Evolutionary conservation across 495 filamentous ascomycete species (phyloP).

Genomic region (Daldinia bambusicola): DNA sequence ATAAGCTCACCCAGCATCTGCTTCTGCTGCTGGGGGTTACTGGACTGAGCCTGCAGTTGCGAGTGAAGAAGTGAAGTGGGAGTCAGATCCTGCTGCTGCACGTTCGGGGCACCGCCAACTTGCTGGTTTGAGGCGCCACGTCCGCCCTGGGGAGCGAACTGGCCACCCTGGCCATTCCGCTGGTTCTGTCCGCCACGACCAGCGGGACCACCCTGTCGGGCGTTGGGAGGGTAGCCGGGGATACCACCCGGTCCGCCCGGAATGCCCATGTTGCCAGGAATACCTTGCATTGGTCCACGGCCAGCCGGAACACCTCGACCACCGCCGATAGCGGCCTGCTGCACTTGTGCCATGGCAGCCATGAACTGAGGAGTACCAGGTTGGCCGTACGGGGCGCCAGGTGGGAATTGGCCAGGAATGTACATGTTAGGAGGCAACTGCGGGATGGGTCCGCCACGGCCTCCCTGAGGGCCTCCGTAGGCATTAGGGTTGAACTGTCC

Average conservation of each 20-base stretch:
- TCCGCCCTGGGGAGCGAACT: constrained; percentile 63
- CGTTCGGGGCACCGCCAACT: constrained; percentile 47
- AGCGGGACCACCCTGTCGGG: constrained; percentile 57
- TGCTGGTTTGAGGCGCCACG: constrained; percentile 60
- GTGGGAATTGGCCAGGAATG: constrained; percentile 79
- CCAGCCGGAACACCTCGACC: constrained; percentile 77
- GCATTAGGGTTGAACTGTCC: constrained; percentile 79
- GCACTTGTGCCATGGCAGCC: constrained; percentile 75
- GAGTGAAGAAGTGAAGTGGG: constrained; percentile 58
- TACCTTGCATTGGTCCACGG: constrained; percentile 79
- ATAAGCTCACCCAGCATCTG: constrained; percentile 96
- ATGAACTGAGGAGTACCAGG: constrained; percentile 64
- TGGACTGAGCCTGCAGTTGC: constrained; percentile 60
- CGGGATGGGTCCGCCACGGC: constrained; percentile 76
- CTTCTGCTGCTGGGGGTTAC: constrained; percentile 83
- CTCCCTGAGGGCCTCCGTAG: constrained; percentile 83
- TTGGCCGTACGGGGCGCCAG: constrained; percentile 62
- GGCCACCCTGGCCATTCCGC: constrained; percentile 50
- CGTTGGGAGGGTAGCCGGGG: constrained; percentile 69
- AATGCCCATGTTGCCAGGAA: constrained; percentile 66
- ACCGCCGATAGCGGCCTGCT: constrained; percentile 67
- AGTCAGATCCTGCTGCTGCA: constrained; percentile 50
- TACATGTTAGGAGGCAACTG: constrained; percentile 87
- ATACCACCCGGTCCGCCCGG: constrained; percentile 65
- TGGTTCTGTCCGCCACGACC: constrained; percentile 54